Conservation (phyloP, 78 protist species). For the Dictyostelium brefeldianum region DNA sequence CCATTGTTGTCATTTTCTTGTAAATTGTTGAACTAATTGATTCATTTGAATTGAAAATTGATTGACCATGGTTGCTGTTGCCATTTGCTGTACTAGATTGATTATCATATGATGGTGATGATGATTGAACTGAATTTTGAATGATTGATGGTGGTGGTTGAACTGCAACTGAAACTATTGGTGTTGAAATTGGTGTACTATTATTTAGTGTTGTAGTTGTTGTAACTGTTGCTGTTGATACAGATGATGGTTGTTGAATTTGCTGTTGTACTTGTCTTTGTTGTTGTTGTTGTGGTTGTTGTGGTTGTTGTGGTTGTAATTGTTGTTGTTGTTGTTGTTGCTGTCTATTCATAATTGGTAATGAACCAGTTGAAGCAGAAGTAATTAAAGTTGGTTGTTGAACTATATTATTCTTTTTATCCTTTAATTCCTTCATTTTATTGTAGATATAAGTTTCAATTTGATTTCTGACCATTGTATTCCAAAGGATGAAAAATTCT, state of each 20-base stretch:
- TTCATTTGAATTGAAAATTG: neutral
- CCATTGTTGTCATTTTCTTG: conserved; percentile 22
- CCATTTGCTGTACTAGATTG: neutral
- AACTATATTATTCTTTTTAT: neutral
- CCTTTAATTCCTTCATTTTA: conserved; percentile 36
- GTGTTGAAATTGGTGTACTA: neutral
- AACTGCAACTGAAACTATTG: neutral
- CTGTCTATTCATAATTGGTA: neutral
- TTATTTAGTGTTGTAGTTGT: neutral
- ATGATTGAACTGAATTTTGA: neutral
- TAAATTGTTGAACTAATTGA: conserved; percentile 14
- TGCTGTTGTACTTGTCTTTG: neutral
- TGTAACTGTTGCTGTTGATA: neutral
- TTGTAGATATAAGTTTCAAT: conserved; percentile 53
- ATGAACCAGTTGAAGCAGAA: neutral
- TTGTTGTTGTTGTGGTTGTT: neutral
- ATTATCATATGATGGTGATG: neutral
- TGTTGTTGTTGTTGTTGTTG: neutral
- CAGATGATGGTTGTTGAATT: neutral
- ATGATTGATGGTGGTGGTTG: neutral
- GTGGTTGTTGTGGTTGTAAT: neutral
- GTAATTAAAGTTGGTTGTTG: neutral
- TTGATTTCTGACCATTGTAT: conserved; percentile 72
- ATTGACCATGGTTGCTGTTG: neutral
- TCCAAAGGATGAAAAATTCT: conserved; percentile 60